Base-by-base conservation (phyloP, 768 basidiomycete genomes). In the Dentipellis fragilis region DNA sequence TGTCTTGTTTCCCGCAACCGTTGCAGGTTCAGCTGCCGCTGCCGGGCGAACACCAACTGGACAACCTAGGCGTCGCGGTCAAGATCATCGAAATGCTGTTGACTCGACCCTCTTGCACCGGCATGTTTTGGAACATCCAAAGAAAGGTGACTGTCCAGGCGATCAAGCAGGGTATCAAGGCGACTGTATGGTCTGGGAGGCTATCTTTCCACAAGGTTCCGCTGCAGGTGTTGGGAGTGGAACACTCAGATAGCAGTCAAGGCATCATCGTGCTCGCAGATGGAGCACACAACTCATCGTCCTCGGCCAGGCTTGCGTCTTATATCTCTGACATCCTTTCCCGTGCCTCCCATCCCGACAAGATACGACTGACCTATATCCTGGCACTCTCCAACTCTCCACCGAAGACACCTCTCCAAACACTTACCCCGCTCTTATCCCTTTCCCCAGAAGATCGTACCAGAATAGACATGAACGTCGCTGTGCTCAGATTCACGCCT, bases 221-320 rank as follows among this genome's bases (percentile, higher is more conserved):
- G 56, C 57, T 54, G 60, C 52, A 56, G 23, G 61, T 21, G 37
- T 53, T n/a, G 23, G 39, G 36, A 36, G n/a, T 50, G 23, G 36
- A 54, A 29, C 49, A 51, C 10, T 14, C 10, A 10, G 37, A 51
- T 17, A 52, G 42, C 38, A 42, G 17, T 19, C 51, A 51, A 49
- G 48, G 58, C 16, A 59, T 78, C 8, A 69, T 67, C 19, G 61
- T 94, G 11, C 77, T 98, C 10, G 87, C 85, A 4, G 96, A 99
- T 64, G 96, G 96, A 3, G 95, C 96, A 0, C 96, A 98, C 68
- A 99, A 98, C 66, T 71, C 83, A 7, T 84, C 89, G 6, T 92
- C 92, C 0, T 78, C 92, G 0, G 60, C 68, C 29, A 79, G 80
- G 0, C 79, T 97, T 10, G 77, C 83, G 8, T 66, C 73, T 2